Evolutionary conservation across 2,329 filamentous ascomycete species (phyloP), one percentile per base, ranked within the genome.

Genomic region (Calonectria fujianensis): DNA sequence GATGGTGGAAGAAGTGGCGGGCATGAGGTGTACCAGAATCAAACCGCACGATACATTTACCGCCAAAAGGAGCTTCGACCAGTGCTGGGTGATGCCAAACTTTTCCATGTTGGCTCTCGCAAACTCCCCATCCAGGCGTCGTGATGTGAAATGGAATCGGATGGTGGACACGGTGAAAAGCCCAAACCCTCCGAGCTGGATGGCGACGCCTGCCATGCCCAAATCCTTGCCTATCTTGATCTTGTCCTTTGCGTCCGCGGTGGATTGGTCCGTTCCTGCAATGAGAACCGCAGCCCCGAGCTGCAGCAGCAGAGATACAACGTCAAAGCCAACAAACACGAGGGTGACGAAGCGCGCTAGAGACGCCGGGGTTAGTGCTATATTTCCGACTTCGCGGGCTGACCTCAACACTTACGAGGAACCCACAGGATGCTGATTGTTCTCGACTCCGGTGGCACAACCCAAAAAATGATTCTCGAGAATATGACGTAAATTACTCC

Each of bases 91-190:
- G 29, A 80, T 76, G 0, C 75, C 78, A 2, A 78, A 27, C 52
- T 74, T 75, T 8, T 57, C 37, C 64, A 75, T 72, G 20, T 78
- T 80, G 24, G 69, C 52, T 4, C 48, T 70, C 7, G 69, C 77
- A 35, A 78, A 79, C 7, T 78, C 69, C 1, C 64, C 37, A 2
- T 64, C 70, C 3, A 80, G 31, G 0, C 41, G 59, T 24, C 73
- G 72, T 1, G 86, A 87, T 6, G 85, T 86, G 69, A 88, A 87
- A 75, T 88, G 86, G 77, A 89, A 89, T 9, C 88, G 85, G 4
- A 84, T 80, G 0, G 87, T 87, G 8, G 88, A 81, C 32, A 89
- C 70, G 6, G 83, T 84, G 70, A 89, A 89, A 3, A 89, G 80
- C 0, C 87, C 87, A 72, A 89, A 89, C 1, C 85, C 87, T 0